Percentiles rank a stretch among this genome's conserved stretches.
phyloP scores from a whole-genome alignment of 208 protist genomes.

The Trypanosoma lewisi region DNA sequence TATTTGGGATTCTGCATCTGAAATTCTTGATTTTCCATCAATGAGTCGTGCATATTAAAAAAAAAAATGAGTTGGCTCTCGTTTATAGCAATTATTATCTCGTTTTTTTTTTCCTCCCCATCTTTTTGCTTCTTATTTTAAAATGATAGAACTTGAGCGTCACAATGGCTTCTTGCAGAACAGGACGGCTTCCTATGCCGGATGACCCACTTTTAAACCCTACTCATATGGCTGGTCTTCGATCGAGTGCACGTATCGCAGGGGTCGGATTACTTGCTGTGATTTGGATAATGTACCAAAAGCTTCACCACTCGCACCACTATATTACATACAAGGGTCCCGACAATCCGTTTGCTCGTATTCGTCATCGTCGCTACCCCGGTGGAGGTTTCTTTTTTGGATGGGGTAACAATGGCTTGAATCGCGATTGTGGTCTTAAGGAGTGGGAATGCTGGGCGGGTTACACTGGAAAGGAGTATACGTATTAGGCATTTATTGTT shows the following conservation, averaged over 20 bases:
- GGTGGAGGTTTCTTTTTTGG: slow-evolving; percentile 77
- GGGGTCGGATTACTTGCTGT: slow-evolving; percentile 57
- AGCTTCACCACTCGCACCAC: slow-evolving; percentile 72
- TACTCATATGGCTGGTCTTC: slow-evolving; percentile 45
- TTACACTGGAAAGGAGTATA: slow-evolving; percentile 87
- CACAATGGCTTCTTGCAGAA: slow-evolving; percentile 68
- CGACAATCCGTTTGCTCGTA: slow-evolving; percentile 78
- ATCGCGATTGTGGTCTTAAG: slow-evolving; percentile 83
- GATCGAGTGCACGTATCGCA: slow-evolving; percentile 59
- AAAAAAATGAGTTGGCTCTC: background rate
- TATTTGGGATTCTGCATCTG: background rate
- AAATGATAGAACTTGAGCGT: slow-evolving; percentile 5
- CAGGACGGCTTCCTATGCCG: slow-evolving; percentile 77
- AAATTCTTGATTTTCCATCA: background rate
- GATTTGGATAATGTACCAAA: slow-evolving; percentile 83
- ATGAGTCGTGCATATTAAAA: background rate
- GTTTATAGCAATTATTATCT: background rate
- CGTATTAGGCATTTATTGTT: slow-evolving; percentile 46
- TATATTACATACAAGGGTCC: slow-evolving; percentile 84
- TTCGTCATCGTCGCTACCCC: slow-evolving; percentile 75
- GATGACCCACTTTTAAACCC: slow-evolving; percentile 76
- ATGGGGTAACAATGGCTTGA: slow-evolving; percentile 90
- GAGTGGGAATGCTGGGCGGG: slow-evolving; percentile 90
- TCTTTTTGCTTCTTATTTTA: background rate
- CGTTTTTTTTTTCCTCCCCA: slow-evolving; percentile 1